Conservation (phyloP, 106 monocot genomes). For the Iris macrosiphon region DNA sequence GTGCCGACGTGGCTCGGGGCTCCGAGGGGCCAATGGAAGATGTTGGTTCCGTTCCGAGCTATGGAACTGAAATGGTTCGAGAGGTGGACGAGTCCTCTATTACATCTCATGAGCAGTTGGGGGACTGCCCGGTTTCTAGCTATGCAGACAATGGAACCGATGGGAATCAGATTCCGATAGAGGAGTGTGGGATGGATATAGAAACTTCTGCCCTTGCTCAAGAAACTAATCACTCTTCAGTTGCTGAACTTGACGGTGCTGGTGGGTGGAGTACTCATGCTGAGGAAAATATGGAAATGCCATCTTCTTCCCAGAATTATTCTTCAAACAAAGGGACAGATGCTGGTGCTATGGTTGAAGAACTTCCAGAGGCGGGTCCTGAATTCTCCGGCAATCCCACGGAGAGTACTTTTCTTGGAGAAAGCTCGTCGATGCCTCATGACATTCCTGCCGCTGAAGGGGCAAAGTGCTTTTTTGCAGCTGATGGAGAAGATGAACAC, state of each 20-base stretch:
- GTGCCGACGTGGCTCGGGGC: background rate
- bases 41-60: background rate
- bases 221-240: too few relatives aligned
- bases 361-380: background rate
- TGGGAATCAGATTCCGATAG: too few relatives aligned
- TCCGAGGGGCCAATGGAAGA: too few relatives aligned
- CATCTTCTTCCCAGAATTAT: background rate
- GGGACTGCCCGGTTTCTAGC: too few relatives aligned
- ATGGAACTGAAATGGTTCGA: background rate
- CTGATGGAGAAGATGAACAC: background rate
- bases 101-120: too few relatives aligned
- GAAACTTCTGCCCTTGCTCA: too few relatives aligned
- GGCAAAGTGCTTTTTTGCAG: too few relatives aligned
- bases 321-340: background rate
- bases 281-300: background rate
- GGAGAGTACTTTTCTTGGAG: background rate
- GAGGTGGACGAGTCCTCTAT: background rate
- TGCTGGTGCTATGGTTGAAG: background rate
- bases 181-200: too few relatives aligned
- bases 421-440: slow-evolving; percentile 1
- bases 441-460: too few relatives aligned
- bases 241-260: background rate
- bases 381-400: background rate
- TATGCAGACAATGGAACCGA: too few relatives aligned
- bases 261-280: background rate